phyloP scores from a whole-genome alignment of 805 yeast genomes.

The Kuraishia cidri region DNA sequence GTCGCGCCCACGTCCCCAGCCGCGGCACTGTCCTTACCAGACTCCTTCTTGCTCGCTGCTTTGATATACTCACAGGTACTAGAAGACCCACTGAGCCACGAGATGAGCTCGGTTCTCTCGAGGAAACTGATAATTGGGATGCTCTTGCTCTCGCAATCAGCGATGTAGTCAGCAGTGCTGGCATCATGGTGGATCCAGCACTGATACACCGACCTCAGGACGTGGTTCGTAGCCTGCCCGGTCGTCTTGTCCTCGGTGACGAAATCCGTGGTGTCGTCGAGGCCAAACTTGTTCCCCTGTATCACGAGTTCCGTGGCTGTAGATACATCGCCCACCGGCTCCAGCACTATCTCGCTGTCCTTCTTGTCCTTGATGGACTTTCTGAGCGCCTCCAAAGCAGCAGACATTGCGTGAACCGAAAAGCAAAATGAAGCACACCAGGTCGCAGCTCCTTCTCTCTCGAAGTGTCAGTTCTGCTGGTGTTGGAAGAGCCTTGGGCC shows the following conservation, averaged over 20 bases:
- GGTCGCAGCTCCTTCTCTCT: too few species aligned
- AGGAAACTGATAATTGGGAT: slow-evolving; percentile 71
- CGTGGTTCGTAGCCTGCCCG: slow-evolving; percentile 19
- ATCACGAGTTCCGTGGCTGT: slow-evolving; percentile 10
- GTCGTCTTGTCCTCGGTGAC: slow-evolving; percentile 32
- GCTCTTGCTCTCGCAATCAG: slow-evolving; percentile 54
- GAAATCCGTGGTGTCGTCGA: slow-evolving; percentile 47
- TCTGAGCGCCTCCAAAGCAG: background rate
- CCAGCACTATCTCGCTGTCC: background rate
- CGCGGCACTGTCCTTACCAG: slow-evolving; percentile 3
- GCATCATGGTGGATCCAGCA: slow-evolving; percentile 74
- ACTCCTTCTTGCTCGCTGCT: slow-evolving; percentile 6
- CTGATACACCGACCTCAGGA: slow-evolving; percentile 55
- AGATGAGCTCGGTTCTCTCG: slow-evolving; percentile 75
- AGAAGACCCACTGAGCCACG: slow-evolving; percentile 71
- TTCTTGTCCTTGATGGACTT: background rate
- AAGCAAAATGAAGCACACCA: too few species aligned
- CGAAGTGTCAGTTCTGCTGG: too few species aligned
- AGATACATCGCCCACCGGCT: slow-evolving; percentile 7
- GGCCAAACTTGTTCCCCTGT: slow-evolving; percentile 3
- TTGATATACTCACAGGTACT: slow-evolving; percentile 48
- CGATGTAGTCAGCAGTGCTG: slow-evolving; percentile 73
- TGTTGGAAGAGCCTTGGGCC: too few species aligned
- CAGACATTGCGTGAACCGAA: too few species aligned
- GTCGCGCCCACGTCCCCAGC: slow-evolving; percentile 4